Conservation (phyloP, 257 asterid species). For the Gentiana dahurica region DNA sequence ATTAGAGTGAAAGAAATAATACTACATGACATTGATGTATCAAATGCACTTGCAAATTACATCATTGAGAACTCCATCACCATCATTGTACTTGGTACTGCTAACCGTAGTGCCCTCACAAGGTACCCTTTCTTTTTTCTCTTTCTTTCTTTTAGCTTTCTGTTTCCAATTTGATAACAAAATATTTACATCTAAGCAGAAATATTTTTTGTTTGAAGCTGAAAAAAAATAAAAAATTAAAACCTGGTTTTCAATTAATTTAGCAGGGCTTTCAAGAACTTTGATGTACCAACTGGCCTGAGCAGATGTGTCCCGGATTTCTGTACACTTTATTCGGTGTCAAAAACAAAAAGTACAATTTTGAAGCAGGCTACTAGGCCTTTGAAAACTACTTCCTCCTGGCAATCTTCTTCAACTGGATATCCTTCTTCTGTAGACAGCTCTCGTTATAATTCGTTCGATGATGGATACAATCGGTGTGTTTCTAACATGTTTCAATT, state of each 20-base stretch:
- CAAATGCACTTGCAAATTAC: slow-evolving; percentile 42
- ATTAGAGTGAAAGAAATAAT: slow-evolving; percentile 59
- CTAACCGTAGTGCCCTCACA: slow-evolving; percentile 48
- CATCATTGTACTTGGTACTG: slow-evolving; percentile 58
- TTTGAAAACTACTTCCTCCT: slow-evolving; percentile 27
- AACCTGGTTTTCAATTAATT: background rate
- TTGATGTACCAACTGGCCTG: slow-evolving; percentile 44
- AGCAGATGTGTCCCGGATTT: slow-evolving; percentile 50
- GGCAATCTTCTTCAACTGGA: slow-evolving; percentile 4
- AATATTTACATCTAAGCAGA: too few relatives aligned
- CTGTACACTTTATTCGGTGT: slow-evolving; percentile 50
- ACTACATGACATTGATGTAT: slow-evolving; percentile 44
- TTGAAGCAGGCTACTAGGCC: slow-evolving; percentile 38
- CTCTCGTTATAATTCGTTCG: slow-evolving; percentile 1
- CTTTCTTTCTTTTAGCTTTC: background rate
- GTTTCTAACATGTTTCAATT: slow-evolving; percentile 1
- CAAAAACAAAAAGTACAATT: slow-evolving; percentile 35
- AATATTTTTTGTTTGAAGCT: background rate
- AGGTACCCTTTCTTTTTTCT: slow-evolving; percentile 26
- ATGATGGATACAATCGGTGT: slow-evolving; percentile 25
- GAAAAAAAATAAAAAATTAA: background rate
- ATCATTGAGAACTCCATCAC: slow-evolving; percentile 25
- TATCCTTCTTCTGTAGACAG: slow-evolving; percentile 11
- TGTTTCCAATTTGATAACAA: background rate
- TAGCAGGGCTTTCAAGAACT: slow-evolving; percentile 57